A percentile compares a stretch with the other conserved stretches of the same genome.
phyloP scores from a whole-genome alignment of 2,329 filamentous ascomycete species.

The Colletotrichum lupini region DNA sequence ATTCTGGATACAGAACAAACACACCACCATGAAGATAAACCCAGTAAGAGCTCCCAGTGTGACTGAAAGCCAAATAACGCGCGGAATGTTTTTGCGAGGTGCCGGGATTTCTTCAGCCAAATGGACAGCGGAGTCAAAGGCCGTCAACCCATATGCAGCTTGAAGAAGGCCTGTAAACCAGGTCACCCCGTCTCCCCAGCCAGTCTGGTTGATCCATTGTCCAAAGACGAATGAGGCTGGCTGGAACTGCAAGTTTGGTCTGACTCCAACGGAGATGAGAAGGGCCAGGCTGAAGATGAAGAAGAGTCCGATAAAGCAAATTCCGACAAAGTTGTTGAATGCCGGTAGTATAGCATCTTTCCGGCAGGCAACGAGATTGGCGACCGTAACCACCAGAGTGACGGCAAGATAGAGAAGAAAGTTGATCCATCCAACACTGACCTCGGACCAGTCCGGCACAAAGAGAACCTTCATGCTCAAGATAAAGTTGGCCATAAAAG shows the following conservation, averaged over 20 bases:
- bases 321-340: not conserved
- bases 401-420: not conserved
- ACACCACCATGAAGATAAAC: constrained; percentile 63
- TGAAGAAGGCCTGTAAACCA: constrained; percentile 69
- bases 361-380: not conserved
- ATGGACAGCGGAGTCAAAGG: constrained; percentile 69
- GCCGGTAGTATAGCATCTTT: not conserved
- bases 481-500: constrained; percentile 69
- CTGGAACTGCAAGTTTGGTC: constrained; percentile 56
- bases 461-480: constrained; percentile 43
- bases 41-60: constrained; percentile 60
- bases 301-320: not conserved
- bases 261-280: constrained; percentile 62
- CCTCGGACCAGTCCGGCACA: not conserved
- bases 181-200: constrained; percentile 65
- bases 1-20: constrained; percentile 61
- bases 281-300: constrained; percentile 43
- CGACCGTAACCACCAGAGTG: not conserved
- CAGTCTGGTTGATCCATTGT: constrained; percentile 59
- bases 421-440: not conserved
- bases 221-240: constrained; percentile 64
- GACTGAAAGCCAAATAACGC: not conserved
- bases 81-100: constrained; percentile 47
- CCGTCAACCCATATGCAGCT: constrained; percentile 65
- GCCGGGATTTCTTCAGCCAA: constrained; percentile 67